phyloP scores from a whole-genome alignment of 2,329 filamentous ascomycete genomes.

The Diplocarpon rosae region DNA sequence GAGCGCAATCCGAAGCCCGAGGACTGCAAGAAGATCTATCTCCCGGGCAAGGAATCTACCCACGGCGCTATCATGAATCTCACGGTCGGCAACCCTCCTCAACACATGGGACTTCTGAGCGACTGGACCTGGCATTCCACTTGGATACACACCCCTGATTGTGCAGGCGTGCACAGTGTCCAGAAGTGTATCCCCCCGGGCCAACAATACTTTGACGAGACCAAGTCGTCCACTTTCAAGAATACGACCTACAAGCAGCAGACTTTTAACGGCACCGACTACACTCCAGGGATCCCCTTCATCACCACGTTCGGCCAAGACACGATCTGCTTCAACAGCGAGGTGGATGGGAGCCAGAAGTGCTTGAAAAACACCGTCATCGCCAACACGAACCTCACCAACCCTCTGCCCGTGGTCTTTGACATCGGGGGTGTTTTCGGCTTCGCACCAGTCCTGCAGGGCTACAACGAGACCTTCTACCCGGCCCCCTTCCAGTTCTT shows the following conservation, averaged over 20 bases:
- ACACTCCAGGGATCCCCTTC: constrained; percentile 5
- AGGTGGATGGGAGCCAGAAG: background rate
- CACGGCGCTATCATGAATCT: constrained; percentile 8
- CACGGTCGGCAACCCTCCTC: constrained; percentile 5
- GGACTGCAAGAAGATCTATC: constrained; percentile 5
- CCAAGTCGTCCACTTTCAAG: constrained; percentile 2
- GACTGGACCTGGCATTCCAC: constrained; percentile 8
- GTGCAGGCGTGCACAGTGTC: constrained; percentile 4
- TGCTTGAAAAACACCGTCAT: constrained; percentile 3
- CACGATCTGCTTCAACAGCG: constrained; percentile 5
- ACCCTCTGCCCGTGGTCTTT: constrained; percentile 4
- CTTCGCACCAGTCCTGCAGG: constrained; percentile 3
- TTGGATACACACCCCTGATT: constrained; percentile 8
- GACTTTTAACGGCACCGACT: constrained; percentile 5
- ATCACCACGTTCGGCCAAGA: constrained; percentile 2
- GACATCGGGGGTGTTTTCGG: constrained; percentile 9
- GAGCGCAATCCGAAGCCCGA: background rate
- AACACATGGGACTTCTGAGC: constrained; percentile 4
- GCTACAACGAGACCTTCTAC: constrained; percentile 3
- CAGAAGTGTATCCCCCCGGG: constrained; percentile 3
- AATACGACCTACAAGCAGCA: background rate
- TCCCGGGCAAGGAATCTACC: constrained; percentile 5
- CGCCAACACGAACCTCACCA: constrained; percentile 3
- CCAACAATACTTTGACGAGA: constrained; percentile 5
- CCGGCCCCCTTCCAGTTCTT: constrained; percentile 5